Evolutionary conservation across 2,329 filamentous ascomycete species (phyloP).

Genomic region (Pseudohalonectria lignicola): DNA sequence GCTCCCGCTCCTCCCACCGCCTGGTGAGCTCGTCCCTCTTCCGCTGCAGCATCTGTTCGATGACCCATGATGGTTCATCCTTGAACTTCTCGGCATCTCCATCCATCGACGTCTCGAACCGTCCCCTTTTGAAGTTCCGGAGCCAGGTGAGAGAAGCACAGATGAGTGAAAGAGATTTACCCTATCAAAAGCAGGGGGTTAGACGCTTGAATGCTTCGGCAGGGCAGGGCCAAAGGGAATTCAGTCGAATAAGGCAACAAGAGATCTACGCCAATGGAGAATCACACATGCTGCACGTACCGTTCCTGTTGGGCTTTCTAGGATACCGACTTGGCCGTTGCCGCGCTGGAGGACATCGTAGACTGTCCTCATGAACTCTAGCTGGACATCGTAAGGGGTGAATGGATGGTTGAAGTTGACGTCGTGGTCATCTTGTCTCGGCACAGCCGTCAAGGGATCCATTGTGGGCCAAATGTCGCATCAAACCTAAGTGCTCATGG

Average conservation of each 20-base stretch:
- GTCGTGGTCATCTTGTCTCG: too few relatives aligned
- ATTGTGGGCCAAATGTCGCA: too few relatives aligned
- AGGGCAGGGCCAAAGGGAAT: too few relatives aligned
- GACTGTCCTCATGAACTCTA: slow-evolving; percentile 75
- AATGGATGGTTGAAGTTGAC: slow-evolving; percentile 82
- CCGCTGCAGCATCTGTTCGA: slow-evolving; percentile 62
- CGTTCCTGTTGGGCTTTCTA: slow-evolving; percentile 87
- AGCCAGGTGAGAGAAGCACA: slow-evolving; percentile 86
- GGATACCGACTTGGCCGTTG: slow-evolving; percentile 69
- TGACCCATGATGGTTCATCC: slow-evolving; percentile 76
- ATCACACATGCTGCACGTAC: slow-evolving; percentile 28
- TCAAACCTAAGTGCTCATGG: too few relatives aligned
- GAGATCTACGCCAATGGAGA: too few relatives aligned
- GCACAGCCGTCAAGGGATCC: too few relatives aligned
- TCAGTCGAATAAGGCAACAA: too few relatives aligned
- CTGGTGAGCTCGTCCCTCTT: slow-evolving; percentile 56
- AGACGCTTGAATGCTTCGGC: background rate
- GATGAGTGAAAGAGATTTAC: slow-evolving; percentile 86
- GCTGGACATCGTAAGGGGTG: slow-evolving; percentile 77
- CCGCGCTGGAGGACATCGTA: slow-evolving; percentile 65
- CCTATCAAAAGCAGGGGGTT: slow-evolving; percentile 27
- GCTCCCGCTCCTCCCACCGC: slow-evolving; percentile 62
- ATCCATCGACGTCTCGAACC: slow-evolving; percentile 41
- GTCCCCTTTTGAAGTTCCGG: slow-evolving; percentile 61
- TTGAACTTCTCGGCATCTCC: slow-evolving; percentile 31